Evolutionary conservation across 1,284 basidiomycete genomes (phyloP).

Genomic region (Pseudomicrostroma phylloplanum): DNA sequence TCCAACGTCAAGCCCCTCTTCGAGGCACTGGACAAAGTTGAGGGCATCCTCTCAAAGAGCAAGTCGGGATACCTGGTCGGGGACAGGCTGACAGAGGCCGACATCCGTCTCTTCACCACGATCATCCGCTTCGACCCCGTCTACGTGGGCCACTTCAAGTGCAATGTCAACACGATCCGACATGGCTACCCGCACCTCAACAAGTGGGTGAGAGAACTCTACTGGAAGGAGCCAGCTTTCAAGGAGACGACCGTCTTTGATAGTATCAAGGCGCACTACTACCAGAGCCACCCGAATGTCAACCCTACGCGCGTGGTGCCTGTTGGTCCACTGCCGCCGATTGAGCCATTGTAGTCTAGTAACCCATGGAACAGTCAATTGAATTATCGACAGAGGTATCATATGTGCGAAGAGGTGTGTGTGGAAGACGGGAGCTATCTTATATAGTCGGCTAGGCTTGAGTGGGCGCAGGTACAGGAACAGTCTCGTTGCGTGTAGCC

Average conservation of each 20-base stretch:
- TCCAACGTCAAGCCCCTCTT: conserved; percentile 63
- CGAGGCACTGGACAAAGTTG: conserved; percentile 70
- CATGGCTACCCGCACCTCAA: conserved; percentile 40
- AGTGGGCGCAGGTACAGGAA: conserved; percentile 4
- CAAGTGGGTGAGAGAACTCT: conserved; percentile 71
- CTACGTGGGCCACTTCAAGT: conserved; percentile 89
- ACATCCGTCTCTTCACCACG: conserved; percentile 72
- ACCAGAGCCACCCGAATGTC: conserved; percentile 41
- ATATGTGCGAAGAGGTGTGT: not conserved
- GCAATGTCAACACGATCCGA: conserved; percentile 59
- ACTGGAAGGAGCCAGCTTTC: conserved; percentile 89
- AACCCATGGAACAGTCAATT: not conserved
- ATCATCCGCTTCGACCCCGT: conserved; percentile 75
- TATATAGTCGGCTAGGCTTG: not conserved
- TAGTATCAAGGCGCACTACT: conserved; percentile 53
- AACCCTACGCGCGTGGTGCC: conserved; percentile 46
- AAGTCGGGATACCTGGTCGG: conserved; percentile 68
- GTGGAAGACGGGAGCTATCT: not conserved
- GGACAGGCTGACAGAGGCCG: conserved; percentile 73
- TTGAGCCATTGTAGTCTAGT: conserved; percentile 27
- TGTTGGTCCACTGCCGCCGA: conserved; percentile 36
- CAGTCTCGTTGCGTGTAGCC: conserved; percentile 1
- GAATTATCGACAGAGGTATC: not conserved
- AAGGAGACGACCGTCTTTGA: conserved; percentile 78
- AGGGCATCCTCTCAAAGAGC: conserved; percentile 64